Evolutionary conservation across 1,139 yeast species (phyloP).

Genomic region (Candida glucosophila): DNA sequence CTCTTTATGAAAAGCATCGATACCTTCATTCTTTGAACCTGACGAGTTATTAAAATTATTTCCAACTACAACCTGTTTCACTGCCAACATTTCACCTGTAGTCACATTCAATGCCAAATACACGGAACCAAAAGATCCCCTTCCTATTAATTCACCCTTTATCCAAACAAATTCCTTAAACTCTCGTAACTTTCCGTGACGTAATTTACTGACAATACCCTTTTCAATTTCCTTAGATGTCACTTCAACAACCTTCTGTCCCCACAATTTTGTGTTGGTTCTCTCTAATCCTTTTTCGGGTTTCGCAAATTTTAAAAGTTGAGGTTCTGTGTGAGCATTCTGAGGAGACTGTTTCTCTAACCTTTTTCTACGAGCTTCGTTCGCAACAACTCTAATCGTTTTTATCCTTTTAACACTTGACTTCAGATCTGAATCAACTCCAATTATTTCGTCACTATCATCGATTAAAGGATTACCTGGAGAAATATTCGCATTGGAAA

Average conservation of each 20-base stretch:
- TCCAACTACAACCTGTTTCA: slow-evolving; percentile 82
- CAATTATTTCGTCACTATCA: slow-evolving; percentile 26
- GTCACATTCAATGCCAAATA: slow-evolving; percentile 89
- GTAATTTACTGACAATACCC: slow-evolving; percentile 49
- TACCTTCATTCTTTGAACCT: slow-evolving; percentile 38
- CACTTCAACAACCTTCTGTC: slow-evolving; percentile 85
- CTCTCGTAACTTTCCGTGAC: slow-evolving; percentile 47
- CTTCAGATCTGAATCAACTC: slow-evolving; percentile 21
- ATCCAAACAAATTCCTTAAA: slow-evolving; percentile 93
- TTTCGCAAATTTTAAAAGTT: too few species aligned
- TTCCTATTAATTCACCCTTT: slow-evolving; percentile 92
- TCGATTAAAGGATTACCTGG: slow-evolving; percentile 23
- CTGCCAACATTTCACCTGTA: slow-evolving; percentile 98
- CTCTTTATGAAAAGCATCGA: slow-evolving; percentile 82
- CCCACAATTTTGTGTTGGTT: slow-evolving; percentile 95
- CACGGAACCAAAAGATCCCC: slow-evolving; percentile 97
- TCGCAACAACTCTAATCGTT: slow-evolving; percentile 85
- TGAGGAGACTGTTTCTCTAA: too few species aligned
- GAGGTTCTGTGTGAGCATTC: too few species aligned
- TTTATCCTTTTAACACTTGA: slow-evolving; percentile 46
- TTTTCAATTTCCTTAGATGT: slow-evolving; percentile 61
- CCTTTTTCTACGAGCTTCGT: slow-evolving; percentile 68
- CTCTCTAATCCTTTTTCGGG: slow-evolving; percentile 35
- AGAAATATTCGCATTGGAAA: slow-evolving; percentile 39
- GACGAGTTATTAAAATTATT: slow-evolving; percentile 25